These are phyloP conservation scores for Trametes maxima DNA, from an alignment of 768 basidiomycete genomes.

Conservation along the genomic window DNA sequence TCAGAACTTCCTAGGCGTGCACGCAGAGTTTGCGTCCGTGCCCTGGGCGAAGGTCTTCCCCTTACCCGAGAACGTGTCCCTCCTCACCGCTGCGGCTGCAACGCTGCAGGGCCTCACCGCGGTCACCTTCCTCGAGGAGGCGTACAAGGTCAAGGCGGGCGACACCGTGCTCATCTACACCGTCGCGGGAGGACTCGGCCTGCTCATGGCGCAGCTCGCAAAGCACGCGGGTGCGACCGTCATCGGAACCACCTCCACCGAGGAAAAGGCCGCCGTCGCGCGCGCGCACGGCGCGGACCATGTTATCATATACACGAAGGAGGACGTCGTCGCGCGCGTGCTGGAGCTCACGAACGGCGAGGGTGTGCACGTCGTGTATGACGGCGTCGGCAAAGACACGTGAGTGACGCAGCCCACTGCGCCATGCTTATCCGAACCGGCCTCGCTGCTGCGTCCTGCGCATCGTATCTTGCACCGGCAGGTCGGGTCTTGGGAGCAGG, in stretches of 20 bases:
- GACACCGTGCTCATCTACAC: constrained; percentile 88
- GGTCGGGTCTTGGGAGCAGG: too few species aligned
- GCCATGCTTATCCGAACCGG: background rate
- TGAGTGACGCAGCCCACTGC: constrained; percentile 41
- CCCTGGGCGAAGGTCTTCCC: constrained; percentile 64
- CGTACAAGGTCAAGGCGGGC: constrained; percentile 78
- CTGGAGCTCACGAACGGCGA: constrained; percentile 75
- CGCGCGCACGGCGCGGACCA: constrained; percentile 81
- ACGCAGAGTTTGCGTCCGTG: constrained; percentile 72
- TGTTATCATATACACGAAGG: constrained; percentile 79
- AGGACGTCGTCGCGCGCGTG: constrained; percentile 74
- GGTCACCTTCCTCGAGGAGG: constrained; percentile 76
- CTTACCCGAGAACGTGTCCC: constrained; percentile 64
- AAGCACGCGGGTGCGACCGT: constrained; percentile 80
- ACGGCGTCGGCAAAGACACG: constrained; percentile 98
- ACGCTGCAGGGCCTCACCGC: constrained; percentile 81
- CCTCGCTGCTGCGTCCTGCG: background rate
- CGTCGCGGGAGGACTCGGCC: constrained; percentile 86
- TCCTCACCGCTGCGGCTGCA: constrained; percentile 65
- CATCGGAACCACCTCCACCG: constrained; percentile 89
- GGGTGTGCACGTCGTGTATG: constrained; percentile 86
- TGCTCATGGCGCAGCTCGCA: constrained; percentile 67
- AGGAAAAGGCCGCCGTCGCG: constrained; percentile 82
- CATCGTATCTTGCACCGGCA: background rate
- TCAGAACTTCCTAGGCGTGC: constrained; percentile 42